A percentile compares a stretch with the other conserved stretches of the same genome.
Conservation (phyloP, 257 asterid species). For the Salvia rosmarinus region DNA sequence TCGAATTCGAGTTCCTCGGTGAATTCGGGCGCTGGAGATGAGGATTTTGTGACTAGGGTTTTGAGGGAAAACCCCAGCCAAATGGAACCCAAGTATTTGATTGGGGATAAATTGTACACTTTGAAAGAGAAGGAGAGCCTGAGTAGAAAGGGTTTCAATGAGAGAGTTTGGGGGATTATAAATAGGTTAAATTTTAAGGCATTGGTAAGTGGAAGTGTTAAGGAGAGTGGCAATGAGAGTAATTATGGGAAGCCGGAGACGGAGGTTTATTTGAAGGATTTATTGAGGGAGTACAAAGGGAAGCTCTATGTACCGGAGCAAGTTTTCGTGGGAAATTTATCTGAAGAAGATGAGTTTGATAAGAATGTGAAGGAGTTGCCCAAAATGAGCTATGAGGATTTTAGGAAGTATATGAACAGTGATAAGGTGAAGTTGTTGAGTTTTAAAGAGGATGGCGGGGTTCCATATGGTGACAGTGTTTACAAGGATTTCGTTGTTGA, state of each 20-base stretch:
- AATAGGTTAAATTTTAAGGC: constrained; percentile 67
- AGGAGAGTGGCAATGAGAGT: constrained; percentile 38
- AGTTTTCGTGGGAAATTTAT: constrained; percentile 64
- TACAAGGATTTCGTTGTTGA: constrained; percentile 76
- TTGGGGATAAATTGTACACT: constrained; percentile 77
- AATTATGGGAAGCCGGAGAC: constrained; percentile 49
- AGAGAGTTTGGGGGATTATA: constrained; percentile 47
- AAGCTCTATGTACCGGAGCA: constrained; percentile 95
- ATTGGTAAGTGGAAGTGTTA: constrained; percentile 35
- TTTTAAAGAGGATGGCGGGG: constrained; percentile 65
- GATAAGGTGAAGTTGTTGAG: constrained; percentile 76
- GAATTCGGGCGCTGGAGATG: constrained; percentile 49
- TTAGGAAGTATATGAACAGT: constrained; percentile 58
- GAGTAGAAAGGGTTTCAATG: constrained; percentile 49
- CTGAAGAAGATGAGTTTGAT: constrained; percentile 88
- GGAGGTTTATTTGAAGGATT: constrained; percentile 80
- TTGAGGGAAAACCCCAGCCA: constrained; percentile 93
- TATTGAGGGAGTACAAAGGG: constrained; percentile 91
- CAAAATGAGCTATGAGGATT: constrained; percentile 67
- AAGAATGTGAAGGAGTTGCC: constrained; percentile 79
- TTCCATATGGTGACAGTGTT: constrained; percentile 41
- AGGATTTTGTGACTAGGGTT: constrained; percentile 86
- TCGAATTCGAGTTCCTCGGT: constrained; percentile 48
- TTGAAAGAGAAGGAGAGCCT: constrained; percentile 72
- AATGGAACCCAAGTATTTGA: constrained; percentile 75